Percentiles rank a stretch among this genome's conserved stretches.
Evolutionary conservation across 2,329 filamentous ascomycete species (phyloP).

Genomic region (Colletotrichum sp.): DNA sequence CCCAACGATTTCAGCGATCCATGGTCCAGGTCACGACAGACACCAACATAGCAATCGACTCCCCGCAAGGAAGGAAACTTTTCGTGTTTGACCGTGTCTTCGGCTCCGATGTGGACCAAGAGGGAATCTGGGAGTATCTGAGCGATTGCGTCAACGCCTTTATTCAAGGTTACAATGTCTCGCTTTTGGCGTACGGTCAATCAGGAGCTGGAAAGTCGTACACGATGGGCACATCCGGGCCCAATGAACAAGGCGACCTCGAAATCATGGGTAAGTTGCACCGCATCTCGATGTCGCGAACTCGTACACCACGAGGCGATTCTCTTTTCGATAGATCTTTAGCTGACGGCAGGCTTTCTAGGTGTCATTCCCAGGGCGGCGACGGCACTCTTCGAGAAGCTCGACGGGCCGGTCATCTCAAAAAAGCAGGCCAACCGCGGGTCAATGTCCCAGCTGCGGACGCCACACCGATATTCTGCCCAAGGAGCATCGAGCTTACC

Average conservation of each 20-base stretch:
- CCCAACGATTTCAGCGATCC: conserved; percentile 90
- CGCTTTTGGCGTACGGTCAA: conserved; percentile 94
- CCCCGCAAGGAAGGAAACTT: conserved; percentile 88
- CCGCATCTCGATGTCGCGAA: neutral
- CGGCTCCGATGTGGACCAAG: conserved; percentile 79
- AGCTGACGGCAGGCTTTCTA: conserved; percentile 37
- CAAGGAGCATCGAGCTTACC: conserved; percentile 44
- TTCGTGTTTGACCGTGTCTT: conserved; percentile 98
- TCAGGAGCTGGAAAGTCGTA: conserved; percentile 98
- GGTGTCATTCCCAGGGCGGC: conserved; percentile 96
- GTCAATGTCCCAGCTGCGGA: conserved; percentile 78
- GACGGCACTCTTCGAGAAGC: conserved; percentile 83
- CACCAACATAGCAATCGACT: conserved; percentile 87
- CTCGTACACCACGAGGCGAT: neutral
- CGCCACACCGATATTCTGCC: conserved; percentile 79
- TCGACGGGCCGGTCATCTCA: conserved; percentile 74
- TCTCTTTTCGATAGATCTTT: neutral
- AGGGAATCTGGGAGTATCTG: conserved; percentile 93
- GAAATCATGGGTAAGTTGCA: conserved; percentile 76
- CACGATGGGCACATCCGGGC: conserved; percentile 96
- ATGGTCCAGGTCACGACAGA: conserved; percentile 89
- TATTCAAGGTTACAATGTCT: conserved; percentile 97
- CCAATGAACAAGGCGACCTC: conserved; percentile 73
- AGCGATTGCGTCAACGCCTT: conserved; percentile 90
- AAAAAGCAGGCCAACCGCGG: conserved; percentile 59